Percentiles rank a stretch among this genome's conserved stretches.
Conservation (phyloP, 2,329 filamentous ascomycete species). For the Diaporthe sp. region DNA sequence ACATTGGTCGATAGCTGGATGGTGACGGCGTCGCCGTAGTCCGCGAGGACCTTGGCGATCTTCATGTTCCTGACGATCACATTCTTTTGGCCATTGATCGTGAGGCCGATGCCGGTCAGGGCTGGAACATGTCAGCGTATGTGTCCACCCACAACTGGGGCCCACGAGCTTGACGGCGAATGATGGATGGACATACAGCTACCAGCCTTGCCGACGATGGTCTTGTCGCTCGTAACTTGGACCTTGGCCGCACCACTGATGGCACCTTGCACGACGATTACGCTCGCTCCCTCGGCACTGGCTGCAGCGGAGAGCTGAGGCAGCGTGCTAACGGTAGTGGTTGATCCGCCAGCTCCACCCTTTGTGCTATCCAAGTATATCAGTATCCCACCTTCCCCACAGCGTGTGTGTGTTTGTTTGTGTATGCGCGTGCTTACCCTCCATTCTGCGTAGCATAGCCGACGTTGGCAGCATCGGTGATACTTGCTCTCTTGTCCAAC, state of each 20-base stretch:
- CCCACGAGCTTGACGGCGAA: neutral
- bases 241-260: conserved; percentile 56
- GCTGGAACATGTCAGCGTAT: neutral
- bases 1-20: conserved; percentile 55
- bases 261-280: conserved; percentile 54
- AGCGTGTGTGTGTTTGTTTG: neutral
- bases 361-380: conserved; percentile 51
- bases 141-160: neutral
- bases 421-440: conserved; percentile 45
- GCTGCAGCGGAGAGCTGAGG: conserved; percentile 61
- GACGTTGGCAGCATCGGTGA: conserved; percentile 47
- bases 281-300: conserved; percentile 48
- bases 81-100: conserved; percentile 58
- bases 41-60: conserved; percentile 54
- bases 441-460: conserved; percentile 64
- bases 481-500: conserved; percentile 42
- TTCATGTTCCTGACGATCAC: conserved; percentile 63
- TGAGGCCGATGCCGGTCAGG: conserved; percentile 54
- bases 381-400: neutral
- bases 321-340: conserved; percentile 62
- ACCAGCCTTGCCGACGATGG: conserved; percentile 54
- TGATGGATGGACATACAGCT: conserved; percentile 20
- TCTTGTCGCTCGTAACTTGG: conserved; percentile 59
- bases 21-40: conserved; percentile 57
- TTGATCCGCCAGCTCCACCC: conserved; percentile 62